Percentiles rank a stretch among this genome's conserved stretches.
phyloP scores from a whole-genome alignment of 2,329 filamentous ascomycete genomes.

The Dothiorella sarmentorum region DNA sequence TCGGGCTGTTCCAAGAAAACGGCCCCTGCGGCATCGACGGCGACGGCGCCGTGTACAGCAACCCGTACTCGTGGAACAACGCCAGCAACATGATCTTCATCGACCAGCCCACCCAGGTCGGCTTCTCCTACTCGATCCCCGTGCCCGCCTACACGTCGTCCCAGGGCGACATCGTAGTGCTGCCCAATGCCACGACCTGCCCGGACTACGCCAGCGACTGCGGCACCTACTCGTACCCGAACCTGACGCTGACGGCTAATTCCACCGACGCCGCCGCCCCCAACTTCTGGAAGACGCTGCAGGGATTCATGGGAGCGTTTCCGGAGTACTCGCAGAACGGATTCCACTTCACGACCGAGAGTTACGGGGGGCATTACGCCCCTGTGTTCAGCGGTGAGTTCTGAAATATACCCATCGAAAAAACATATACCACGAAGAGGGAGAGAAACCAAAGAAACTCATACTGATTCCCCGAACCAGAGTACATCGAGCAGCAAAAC shows the following conservation, averaged over 20 bases:
- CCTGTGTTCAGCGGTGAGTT: slow-evolving; percentile 49
- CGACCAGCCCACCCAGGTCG: slow-evolving; percentile 61
- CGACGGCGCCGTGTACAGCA: slow-evolving; percentile 50
- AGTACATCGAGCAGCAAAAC: slow-evolving; percentile 49
- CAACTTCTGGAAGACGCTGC: slow-evolving; percentile 59
- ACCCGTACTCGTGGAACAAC: slow-evolving; percentile 62
- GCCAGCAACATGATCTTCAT: slow-evolving; percentile 67
- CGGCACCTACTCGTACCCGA: slow-evolving; percentile 55
- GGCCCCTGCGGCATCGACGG: slow-evolving; percentile 53
- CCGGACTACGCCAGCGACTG: slow-evolving; percentile 52
- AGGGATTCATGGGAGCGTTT: slow-evolving; percentile 62
- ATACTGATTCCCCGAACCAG: slow-evolving; percentile 18
- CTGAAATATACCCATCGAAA: not conserved
- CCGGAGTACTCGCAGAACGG: slow-evolving; percentile 45
- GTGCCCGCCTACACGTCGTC: slow-evolving; percentile 41
- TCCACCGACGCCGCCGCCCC: slow-evolving; percentile 53
- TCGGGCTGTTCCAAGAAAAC: slow-evolving; percentile 52
- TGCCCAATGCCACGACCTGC: slow-evolving; percentile 48
- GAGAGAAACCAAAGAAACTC: not conserved
- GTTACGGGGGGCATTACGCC: slow-evolving; percentile 57
- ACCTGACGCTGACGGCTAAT: slow-evolving; percentile 51
- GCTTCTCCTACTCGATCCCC: slow-evolving; percentile 54
- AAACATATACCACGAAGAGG: not conserved
- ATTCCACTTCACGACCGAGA: slow-evolving; percentile 56
- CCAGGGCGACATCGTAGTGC: slow-evolving; percentile 38